A percentile compares a stretch with the other conserved stretches of the same genome.
phyloP scores from a whole-genome alignment of 2,329 filamentous ascomycete species.

The Colletotrichum cereale region DNA sequence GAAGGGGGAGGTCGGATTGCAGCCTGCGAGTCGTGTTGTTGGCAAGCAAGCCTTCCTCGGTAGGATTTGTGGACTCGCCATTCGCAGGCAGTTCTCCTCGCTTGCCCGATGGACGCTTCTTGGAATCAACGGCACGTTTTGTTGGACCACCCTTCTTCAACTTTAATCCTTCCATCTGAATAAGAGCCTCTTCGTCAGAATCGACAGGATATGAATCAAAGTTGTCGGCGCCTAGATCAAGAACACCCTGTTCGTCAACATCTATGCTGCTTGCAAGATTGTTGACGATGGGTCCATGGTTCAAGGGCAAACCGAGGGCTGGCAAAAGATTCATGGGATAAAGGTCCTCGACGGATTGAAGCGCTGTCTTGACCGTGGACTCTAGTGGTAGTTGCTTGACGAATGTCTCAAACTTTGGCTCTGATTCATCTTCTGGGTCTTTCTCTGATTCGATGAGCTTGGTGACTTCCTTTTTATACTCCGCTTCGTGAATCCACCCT shows the following conservation, averaged over 20 bases:
- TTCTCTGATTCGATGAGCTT: constrained; percentile 75
- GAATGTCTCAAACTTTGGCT: constrained; percentile 75
- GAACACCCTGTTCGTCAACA: constrained; percentile 74
- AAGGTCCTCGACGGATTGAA: constrained; percentile 89
- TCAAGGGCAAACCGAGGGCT: constrained; percentile 57
- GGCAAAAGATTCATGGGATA: constrained; percentile 75
- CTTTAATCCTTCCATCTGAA: constrained; percentile 44
- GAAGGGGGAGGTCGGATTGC: constrained; percentile 12
- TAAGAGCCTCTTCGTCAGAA: constrained; percentile 64
- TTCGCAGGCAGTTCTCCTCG: not conserved
- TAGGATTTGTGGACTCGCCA: not conserved
- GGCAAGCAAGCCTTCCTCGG: not conserved
- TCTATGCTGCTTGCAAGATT: constrained; percentile 62
- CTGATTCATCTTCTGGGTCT: constrained; percentile 55
- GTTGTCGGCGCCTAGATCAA: constrained; percentile 59
- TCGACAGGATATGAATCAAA: constrained; percentile 63
- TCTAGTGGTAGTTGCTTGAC: constrained; percentile 66
- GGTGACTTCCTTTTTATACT: constrained; percentile 76
- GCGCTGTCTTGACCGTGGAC: constrained; percentile 76
- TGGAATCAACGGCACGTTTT: not conserved
- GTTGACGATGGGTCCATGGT: constrained; percentile 46
- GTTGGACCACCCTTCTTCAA: not conserved
- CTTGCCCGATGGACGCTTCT: not conserved
- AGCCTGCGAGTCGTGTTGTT: constrained; percentile 42
- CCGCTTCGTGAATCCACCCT: constrained; percentile 94